Evolutionary conservation across 2,329 filamentous ascomycete genomes (phyloP), one percentile per base, ranked within the genome.

Genomic region (Cucurbitaria berberidis): DNA sequence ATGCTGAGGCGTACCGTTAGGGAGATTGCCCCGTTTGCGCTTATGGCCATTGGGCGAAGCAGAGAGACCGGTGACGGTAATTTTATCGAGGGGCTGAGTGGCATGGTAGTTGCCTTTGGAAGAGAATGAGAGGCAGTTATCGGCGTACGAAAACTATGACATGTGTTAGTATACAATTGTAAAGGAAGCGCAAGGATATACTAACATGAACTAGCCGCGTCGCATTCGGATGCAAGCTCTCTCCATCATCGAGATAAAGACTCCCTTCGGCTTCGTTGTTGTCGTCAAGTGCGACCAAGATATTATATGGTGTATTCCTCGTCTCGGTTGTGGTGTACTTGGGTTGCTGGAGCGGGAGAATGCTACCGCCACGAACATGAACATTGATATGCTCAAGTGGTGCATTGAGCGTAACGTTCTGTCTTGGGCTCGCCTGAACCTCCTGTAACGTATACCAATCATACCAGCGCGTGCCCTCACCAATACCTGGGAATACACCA

Each of bases 191-290:
- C n/a, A n/a, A n/a, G n/a, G n/a, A n/a, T n/a, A n/a, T n/a, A 2
- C 72, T 68, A 54, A 84, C 80, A 69, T 80, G 68, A 19, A 90
- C 82, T 57, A 77, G 77, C 3, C 84, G 78, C 0, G 81, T 87
- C 0, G 78, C 74, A 18, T 82, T 77, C 0, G 82, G 86, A 13
- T 68, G 57, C 9, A 89, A 48, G 57, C 85, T 89, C 73, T 86
- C 86, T 1, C 89, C 89, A 62, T 92, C 89, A 62, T 91, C 89
- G 4, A 91, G 69, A 66, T 91, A 91, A 19, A 91, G 71, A 16
- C 77, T 70, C 0, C 89, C 89, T 0, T 60, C 75, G 0, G 88
- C 88, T 1, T 72, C 69, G 0, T 83, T 82, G 8, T 80, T 62
- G 1, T 66, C 59, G 59, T 83, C 79, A 1, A 89, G 79, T 1